Evolutionary conservation across 768 basidiomycete species (phyloP).

Genomic region (Brasilioporus rufonigricans): DNA sequence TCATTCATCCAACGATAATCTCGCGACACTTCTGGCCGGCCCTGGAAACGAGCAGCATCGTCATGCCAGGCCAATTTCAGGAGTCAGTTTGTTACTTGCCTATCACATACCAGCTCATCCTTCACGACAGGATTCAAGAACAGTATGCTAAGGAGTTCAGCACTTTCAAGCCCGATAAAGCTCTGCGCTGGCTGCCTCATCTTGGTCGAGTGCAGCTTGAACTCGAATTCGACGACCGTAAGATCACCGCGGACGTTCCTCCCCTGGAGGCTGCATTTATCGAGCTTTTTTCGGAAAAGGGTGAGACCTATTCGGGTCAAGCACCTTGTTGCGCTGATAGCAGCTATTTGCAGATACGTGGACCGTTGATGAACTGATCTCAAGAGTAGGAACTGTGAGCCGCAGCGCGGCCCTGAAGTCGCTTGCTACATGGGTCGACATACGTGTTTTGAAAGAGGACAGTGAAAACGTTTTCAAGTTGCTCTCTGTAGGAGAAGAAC

Average conservation of each 20-base stretch:
- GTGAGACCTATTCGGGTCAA: conserved; percentile 33
- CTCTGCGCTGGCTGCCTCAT: conserved; percentile 84
- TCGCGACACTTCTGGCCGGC: conserved; percentile 96
- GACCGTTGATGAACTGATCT: conserved; percentile 67
- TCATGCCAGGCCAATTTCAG: conserved; percentile 84
- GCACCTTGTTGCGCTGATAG: not conserved
- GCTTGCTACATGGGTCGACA: conserved; percentile 78
- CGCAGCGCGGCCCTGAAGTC: conserved; percentile 66
- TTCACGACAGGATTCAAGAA: conserved; percentile 58
- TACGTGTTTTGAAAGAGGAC: conserved; percentile 76
- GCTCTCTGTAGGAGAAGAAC: conserved; percentile 59
- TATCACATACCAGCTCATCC: not conserved
- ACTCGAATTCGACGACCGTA: conserved; percentile 80
- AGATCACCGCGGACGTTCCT: conserved; percentile 68
- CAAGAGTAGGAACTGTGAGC: conserved; percentile 63
- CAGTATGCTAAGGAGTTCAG: conserved; percentile 74
- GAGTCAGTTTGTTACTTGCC: conserved; percentile 44
- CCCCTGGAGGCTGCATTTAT: conserved; percentile 91
- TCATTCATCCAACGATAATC: conserved; percentile 86
- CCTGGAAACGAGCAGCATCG: conserved; percentile 66
- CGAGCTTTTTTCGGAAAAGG: conserved; percentile 75
- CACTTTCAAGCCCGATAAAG: conserved; percentile 91
- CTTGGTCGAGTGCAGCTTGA: conserved; percentile 82
- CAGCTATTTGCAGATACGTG: conserved; percentile 49
- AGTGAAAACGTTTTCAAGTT: conserved; percentile 57